These are phyloP conservation scores for Amanita jacksonii DNA, from an alignment of 768 basidiomycete species.

Conservation along the genomic window DNA sequence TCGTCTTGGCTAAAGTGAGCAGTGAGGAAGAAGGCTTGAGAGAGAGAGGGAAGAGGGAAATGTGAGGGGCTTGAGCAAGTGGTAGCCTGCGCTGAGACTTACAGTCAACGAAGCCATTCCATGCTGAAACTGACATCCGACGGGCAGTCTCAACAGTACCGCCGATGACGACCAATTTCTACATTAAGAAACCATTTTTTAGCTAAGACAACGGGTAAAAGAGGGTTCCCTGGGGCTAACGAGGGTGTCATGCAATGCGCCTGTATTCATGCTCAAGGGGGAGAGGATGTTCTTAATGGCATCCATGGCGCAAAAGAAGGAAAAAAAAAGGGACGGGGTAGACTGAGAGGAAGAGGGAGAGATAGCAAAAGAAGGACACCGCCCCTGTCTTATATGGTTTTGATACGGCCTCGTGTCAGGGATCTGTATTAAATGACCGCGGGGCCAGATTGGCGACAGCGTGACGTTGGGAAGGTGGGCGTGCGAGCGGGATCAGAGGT, in stretches of 20 bases:
- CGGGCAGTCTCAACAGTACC: conserved; percentile 84
- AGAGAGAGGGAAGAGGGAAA: too few relatives aligned
- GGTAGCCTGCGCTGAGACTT: too few relatives aligned
- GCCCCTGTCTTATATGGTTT: conserved; percentile 34
- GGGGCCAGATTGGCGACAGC: conserved; percentile 2
- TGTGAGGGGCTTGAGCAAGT: too few relatives aligned
- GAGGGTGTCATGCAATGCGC: conserved; percentile 70
- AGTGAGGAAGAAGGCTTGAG: conserved; percentile 87
- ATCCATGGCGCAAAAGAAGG: conserved; percentile 44
- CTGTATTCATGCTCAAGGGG: conserved; percentile 57
- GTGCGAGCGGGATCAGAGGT: not conserved
- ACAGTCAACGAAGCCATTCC: conserved; percentile 90
- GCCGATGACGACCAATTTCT: conserved; percentile 89
- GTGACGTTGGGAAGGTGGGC: too few relatives aligned
- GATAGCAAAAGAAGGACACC: conserved; percentile 25
- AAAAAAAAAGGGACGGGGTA: conserved; percentile 8
- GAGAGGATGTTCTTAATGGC: conserved; percentile 61
- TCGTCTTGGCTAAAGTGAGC: conserved; percentile 86
- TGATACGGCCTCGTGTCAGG: conserved; percentile 32
- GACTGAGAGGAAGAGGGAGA: conserved; percentile 22
- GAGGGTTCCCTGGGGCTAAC: conserved; percentile 27
- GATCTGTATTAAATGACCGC: conserved; percentile 4
- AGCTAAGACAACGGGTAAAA: not conserved
- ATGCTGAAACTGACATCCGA: conserved; percentile 71
- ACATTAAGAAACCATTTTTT: not conserved